These are phyloP conservation scores for Petunia secreta DNA, from an alignment of 257 asterid species.

Conservation along the genomic window DNA sequence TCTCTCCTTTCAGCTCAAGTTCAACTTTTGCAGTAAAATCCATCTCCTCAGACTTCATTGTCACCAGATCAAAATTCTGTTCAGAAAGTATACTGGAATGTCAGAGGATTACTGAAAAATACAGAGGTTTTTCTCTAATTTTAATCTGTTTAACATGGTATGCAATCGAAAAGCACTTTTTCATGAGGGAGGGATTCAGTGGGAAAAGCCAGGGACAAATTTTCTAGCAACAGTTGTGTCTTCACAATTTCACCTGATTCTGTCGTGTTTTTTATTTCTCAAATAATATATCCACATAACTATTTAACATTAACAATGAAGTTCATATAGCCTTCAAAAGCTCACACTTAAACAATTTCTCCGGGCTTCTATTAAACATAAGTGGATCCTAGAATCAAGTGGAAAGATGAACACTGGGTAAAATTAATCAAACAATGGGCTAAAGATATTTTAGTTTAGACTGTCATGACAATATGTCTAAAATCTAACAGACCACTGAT, in stretches of 20 bases:
- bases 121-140: not conserved
- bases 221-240: not conserved
- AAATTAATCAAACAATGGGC: not conserved
- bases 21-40: slow-evolving; percentile 81
- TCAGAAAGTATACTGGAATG: slow-evolving; percentile 9
- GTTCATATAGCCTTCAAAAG: not conserved
- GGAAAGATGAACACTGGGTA: slow-evolving; percentile 8
- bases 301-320: not conserved
- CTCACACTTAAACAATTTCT: not conserved
- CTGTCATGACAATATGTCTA: not conserved
- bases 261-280: not conserved
- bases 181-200: not conserved
- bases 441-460: not conserved
- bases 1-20: slow-evolving; percentile 47
- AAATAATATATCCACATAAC: not conserved
- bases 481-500: not conserved
- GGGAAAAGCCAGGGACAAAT: not conserved
- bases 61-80: slow-evolving; percentile 84
- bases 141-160: not conserved
- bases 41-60: slow-evolving; percentile 80
- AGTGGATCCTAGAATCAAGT: slow-evolving; percentile 12
- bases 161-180: not conserved
- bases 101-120: not conserved
- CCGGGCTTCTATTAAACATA: not conserved
- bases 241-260: not conserved